A percentile compares a stretch with the other conserved stretches of the same genome.
These are phyloP conservation scores for Ilyonectria robusta DNA, from an alignment of 2,329 filamentous ascomycete genomes.

Conservation along the genomic window DNA sequence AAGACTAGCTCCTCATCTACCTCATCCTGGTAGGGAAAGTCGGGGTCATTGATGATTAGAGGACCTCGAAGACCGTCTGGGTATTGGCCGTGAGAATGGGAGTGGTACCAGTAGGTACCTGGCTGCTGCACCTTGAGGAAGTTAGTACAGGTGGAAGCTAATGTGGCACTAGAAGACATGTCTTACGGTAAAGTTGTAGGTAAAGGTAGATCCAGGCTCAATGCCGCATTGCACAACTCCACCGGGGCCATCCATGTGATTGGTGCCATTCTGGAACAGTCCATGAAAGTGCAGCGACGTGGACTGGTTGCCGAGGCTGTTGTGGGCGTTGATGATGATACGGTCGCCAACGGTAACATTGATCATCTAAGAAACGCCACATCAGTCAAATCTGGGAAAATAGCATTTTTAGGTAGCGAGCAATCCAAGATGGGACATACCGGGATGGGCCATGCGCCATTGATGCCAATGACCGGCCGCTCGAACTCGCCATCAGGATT, in stretches of 20 bases:
- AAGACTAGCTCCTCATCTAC: conserved; percentile 76
- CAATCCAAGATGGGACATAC: neutral
- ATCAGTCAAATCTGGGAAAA: neutral
- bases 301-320: conserved; percentile 72
- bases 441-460: conserved; percentile 82
- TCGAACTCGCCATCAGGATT: conserved; percentile 77
- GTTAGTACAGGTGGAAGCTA: conserved; percentile 6
- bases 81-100: conserved; percentile 77
- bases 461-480: conserved; percentile 81
- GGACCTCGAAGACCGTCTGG: conserved; percentile 78
- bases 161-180: neutral
- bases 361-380: conserved; percentile 57
- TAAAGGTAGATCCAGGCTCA: conserved; percentile 74
- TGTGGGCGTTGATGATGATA: conserved; percentile 70
- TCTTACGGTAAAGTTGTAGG: conserved; percentile 77
- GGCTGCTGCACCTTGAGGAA: conserved; percentile 68
- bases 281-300: conserved; percentile 81
- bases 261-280: conserved; percentile 76
- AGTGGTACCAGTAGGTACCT: conserved; percentile 87
- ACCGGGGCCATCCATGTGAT: conserved; percentile 79
- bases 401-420: neutral
- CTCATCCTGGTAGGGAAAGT: conserved; percentile 68
- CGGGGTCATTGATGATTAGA: conserved; percentile 74
- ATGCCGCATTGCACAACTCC: conserved; percentile 79
- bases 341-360: conserved; percentile 74